Conservation (phyloP, 495 filamentous ascomycete genomes). For the Hypoxylon cercidicola region DNA sequence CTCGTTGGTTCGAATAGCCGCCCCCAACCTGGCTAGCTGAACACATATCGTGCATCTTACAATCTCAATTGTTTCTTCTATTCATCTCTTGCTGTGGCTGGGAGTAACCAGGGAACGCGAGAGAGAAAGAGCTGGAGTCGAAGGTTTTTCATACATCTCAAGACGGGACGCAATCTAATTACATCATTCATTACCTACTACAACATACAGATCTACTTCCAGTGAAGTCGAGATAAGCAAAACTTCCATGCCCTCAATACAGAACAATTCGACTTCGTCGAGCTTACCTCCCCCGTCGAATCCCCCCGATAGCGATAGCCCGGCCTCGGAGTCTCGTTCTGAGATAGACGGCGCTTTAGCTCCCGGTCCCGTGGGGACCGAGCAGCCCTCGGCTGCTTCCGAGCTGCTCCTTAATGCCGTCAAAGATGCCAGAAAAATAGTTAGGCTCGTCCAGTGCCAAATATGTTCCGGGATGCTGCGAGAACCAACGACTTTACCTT, state of each 20-base stretch:
- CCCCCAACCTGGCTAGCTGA: not conserved
- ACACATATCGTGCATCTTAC: not conserved
- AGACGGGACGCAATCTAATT: not conserved
- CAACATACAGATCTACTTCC: not conserved
- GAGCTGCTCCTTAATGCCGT: conserved; percentile 30
- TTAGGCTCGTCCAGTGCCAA: conserved; percentile 78
- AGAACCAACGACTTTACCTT: conserved; percentile 80
- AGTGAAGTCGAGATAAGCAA: conserved; percentile 9
- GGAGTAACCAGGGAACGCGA: conserved; percentile 9
- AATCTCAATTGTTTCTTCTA: not conserved
- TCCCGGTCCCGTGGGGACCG: conserved; percentile 19
- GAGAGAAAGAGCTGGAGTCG: not conserved
- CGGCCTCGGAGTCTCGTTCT: conserved; percentile 11
- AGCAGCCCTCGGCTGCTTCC: conserved; percentile 25
- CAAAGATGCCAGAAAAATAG: conserved; percentile 59
- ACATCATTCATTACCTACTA: not conserved
- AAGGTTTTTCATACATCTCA: conserved; percentile 4
- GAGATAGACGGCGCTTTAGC: conserved; percentile 20
- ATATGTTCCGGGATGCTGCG: conserved; percentile 75
- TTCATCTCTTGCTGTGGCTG: conserved; percentile 5
- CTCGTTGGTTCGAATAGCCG: not conserved
- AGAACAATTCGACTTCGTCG: conserved; percentile 18
- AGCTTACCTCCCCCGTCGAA: conserved; percentile 27
- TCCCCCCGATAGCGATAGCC: conserved; percentile 11
- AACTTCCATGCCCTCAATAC: conserved; percentile 44